phyloP scores from a whole-genome alignment of 768 basidiomycete species.

The Suillus subalutaceus region DNA sequence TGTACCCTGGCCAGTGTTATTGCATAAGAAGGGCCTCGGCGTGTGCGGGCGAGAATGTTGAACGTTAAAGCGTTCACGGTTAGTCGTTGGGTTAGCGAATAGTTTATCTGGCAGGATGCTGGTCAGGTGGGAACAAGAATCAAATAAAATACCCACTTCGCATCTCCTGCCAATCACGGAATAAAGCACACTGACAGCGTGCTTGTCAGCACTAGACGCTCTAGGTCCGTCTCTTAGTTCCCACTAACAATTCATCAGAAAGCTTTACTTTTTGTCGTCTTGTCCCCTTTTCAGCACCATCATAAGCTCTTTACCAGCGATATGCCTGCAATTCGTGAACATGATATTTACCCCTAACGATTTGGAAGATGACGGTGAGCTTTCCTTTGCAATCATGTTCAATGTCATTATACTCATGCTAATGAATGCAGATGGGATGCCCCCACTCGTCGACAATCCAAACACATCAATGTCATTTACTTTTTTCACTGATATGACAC shows the following conservation, averaged over 20 bases:
- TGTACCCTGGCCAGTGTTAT: slow-evolving; percentile 8
- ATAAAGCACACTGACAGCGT: slow-evolving; percentile 35
- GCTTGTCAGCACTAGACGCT: slow-evolving; percentile 26
- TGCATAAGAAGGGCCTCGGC: slow-evolving; percentile 1
- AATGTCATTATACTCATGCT: slow-evolving; percentile 7
- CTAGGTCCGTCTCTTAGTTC: slow-evolving; percentile 27
- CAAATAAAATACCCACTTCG: slow-evolving; percentile 30
- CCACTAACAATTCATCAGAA: slow-evolving; percentile 4
- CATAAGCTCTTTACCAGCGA: slow-evolving; percentile 6
- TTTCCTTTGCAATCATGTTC: background rate
- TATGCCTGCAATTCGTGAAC: slow-evolving; percentile 33
- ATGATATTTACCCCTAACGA: slow-evolving; percentile 27
- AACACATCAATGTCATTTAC: slow-evolving; percentile 58
- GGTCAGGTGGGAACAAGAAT: slow-evolving; percentile 32
- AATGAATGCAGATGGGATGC: slow-evolving; percentile 45
- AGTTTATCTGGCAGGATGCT: background rate
- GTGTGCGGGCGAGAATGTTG: background rate
- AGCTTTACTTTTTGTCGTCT: slow-evolving; percentile 3
- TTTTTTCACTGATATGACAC: slow-evolving; percentile 64
- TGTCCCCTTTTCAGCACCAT: background rate
- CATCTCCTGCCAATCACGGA: slow-evolving; percentile 38
- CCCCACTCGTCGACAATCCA: slow-evolving; percentile 56
- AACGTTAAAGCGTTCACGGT: background rate
- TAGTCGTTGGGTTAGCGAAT: background rate
- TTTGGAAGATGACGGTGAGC: slow-evolving; percentile 42